These are phyloP conservation scores for Aspergillus ustus DNA, from an alignment of 2,329 filamentous ascomycete genomes.

Conservation along the genomic window DNA sequence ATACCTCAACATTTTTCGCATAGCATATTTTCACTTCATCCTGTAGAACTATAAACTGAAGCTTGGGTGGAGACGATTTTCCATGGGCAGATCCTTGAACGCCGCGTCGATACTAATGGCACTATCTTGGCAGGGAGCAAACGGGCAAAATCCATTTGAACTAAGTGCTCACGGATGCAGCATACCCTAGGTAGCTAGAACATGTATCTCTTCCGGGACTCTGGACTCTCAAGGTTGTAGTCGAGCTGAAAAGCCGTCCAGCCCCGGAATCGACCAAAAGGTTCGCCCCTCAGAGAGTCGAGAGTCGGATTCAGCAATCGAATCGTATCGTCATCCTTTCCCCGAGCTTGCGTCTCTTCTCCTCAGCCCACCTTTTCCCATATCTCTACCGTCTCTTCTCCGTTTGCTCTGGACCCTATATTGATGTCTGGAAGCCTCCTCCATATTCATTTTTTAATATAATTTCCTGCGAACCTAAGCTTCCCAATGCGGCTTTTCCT, in stretches of 20 bases:
- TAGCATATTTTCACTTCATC: neutral
- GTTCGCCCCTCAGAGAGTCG: neutral
- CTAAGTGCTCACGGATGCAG: neutral
- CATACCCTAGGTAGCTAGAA: neutral
- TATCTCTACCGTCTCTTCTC: conserved; percentile 11
- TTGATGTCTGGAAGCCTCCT: neutral
- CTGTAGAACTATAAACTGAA: neutral
- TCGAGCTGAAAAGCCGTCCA: neutral
- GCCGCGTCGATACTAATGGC: neutral
- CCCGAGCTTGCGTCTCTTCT: neutral
- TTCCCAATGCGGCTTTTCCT: conserved; percentile 11
- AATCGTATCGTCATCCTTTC: conserved; percentile 12
- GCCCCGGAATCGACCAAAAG: conserved; percentile 1
- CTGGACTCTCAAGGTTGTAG: neutral
- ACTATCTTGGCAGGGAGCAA: neutral
- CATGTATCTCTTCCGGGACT: neutral
- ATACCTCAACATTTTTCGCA: neutral
- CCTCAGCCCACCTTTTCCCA: neutral
- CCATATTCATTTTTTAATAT: neutral
- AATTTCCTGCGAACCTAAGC: neutral
- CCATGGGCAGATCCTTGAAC: neutral
- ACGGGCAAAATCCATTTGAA: neutral
- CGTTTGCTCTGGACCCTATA: neutral
- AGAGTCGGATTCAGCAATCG: neutral
- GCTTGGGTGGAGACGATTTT: neutral